Evolutionary conservation across 2,329 filamentous ascomycete genomes (phyloP).

Genomic region (Fusarium hostae): DNA sequence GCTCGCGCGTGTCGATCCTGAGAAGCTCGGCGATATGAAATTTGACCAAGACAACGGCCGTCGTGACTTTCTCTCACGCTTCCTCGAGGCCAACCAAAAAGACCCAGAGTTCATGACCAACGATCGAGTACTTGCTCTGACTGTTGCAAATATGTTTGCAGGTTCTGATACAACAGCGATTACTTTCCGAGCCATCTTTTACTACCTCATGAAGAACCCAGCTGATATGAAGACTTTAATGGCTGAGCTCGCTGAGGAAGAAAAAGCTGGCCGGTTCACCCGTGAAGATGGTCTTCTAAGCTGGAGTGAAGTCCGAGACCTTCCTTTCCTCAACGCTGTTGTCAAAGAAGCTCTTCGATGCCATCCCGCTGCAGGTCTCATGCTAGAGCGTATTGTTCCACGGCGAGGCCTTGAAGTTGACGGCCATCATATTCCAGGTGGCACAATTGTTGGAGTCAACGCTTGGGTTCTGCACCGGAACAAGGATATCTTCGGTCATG

Average conservation of each 20-base stretch:
- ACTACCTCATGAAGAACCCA: constrained; percentile 19
- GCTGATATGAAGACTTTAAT: constrained; percentile 61
- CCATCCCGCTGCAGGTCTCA: constrained; percentile 77
- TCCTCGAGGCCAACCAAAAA: constrained; percentile 17
- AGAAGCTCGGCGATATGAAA: background rate
- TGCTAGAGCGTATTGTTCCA: constrained; percentile 78
- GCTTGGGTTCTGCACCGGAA: constrained; percentile 79
- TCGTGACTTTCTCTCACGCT: constrained; percentile 22
- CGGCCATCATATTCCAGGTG: constrained; percentile 69
- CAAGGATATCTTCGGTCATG: constrained; percentile 72
- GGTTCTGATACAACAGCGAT: constrained; percentile 35
- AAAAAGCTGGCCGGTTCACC: constrained; percentile 59
- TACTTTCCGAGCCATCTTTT: constrained; percentile 25
- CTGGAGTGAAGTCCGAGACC: constrained; percentile 74
- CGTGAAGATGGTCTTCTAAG: constrained; percentile 67
- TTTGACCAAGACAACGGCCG: background rate
- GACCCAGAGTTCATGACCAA: constrained; percentile 23
- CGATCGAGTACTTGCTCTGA: constrained; percentile 21
- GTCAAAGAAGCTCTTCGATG: constrained; percentile 81
- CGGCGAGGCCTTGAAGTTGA: constrained; percentile 69
- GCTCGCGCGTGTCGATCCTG: background rate
- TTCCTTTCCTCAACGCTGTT: constrained; percentile 79
- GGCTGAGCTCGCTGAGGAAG: constrained; percentile 69
- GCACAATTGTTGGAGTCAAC: constrained; percentile 78
- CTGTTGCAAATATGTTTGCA: constrained; percentile 32